phyloP scores from a whole-genome alignment of 2,329 filamentous ascomycete species.

The Aspergillus fijiensis region DNA sequence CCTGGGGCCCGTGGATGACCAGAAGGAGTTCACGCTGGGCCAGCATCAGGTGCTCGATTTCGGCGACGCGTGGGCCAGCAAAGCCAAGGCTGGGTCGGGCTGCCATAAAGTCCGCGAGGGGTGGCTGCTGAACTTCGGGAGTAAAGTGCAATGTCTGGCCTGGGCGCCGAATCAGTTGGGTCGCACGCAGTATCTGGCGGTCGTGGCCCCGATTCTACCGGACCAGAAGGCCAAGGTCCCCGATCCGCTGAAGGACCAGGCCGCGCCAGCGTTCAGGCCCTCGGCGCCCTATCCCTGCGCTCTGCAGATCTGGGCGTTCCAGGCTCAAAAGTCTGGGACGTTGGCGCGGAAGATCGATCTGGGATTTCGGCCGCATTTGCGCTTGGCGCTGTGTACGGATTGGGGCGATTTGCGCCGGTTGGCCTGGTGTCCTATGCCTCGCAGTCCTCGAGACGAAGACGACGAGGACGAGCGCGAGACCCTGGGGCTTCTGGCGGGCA shows the following conservation, averaged over 20 bases:
- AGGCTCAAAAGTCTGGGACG: slow-evolving; percentile 32
- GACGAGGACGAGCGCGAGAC: slow-evolving; percentile 27
- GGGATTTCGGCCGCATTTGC: slow-evolving; percentile 45
- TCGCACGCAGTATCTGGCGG: slow-evolving; percentile 57
- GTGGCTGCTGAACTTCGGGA: slow-evolving; percentile 59
- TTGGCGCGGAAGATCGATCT: slow-evolving; percentile 45
- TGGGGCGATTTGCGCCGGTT: slow-evolving; percentile 58
- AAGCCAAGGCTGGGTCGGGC: slow-evolving; percentile 7
- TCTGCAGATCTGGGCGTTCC: slow-evolving; percentile 61
- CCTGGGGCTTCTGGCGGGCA: slow-evolving; percentile 56
- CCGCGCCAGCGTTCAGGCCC: slow-evolving; percentile 52
- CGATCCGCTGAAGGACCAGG: slow-evolving; percentile 32
- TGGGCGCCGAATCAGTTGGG: slow-evolving; percentile 49
- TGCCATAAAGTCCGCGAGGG: slow-evolving; percentile 37
- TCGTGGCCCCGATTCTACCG: slow-evolving; percentile 43
- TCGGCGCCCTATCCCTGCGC: slow-evolving; percentile 50
- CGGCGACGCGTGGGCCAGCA: slow-evolving; percentile 43
- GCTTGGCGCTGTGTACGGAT: slow-evolving; percentile 54
- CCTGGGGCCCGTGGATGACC: slow-evolving; percentile 50
- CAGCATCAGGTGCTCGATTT: slow-evolving; percentile 47
- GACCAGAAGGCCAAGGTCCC: slow-evolving; percentile 36
- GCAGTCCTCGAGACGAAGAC: slow-evolving; percentile 31
- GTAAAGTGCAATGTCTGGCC: slow-evolving; percentile 50
- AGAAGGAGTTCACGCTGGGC: slow-evolving; percentile 44
- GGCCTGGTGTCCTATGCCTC: slow-evolving; percentile 56